Base-by-base conservation (phyloP, 2,329 filamentous ascomycete species). In the Colletotrichum somersetense region DNA sequence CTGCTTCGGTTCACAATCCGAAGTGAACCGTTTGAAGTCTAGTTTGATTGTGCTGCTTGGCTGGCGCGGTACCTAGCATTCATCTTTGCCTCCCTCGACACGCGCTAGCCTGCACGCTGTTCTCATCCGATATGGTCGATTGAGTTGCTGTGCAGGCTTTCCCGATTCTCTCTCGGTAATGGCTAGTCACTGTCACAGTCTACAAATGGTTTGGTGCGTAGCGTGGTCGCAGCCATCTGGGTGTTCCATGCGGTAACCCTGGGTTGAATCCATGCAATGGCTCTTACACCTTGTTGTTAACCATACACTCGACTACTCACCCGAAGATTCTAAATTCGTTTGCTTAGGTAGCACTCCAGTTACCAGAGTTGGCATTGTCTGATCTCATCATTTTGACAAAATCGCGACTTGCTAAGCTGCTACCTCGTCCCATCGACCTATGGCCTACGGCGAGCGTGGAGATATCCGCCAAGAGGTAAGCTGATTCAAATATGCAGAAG, bases 41-140 rank as follows among this genome's bases (percentile, higher is more conserved):
- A 14, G 55, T 57, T 57, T 40, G n/a, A 10, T 14, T 14, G 35
- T 11, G 35, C 8, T 23, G 5, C 7, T 12, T 23, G 7, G 2
- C 7, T 40, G 55, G 16, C 23, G 35, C 55, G 35, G 20, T 6
- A 23, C 20, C 30, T 62, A 30, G 58, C 11, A 12, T 50, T 50
- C 10, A 20, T 11, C 18, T n/a, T 50, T 26, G 18, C 10, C 33
- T 56, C 14, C 50, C 2, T 26, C n/a, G 23, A 26, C 18, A 23
- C 42, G 59, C n/a, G 16, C 44, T 11, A 46, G 74, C 75, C 33
- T 75, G 44, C 26, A 26, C 26, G 26, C 75, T 75, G 75, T 1
- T 7, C 14, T 33, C 14, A 23, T 35, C 48, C 20, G 64, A 5
- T 16, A 68, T 50, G 14, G 23, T 30, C 5, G 65, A 50, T 30